A percentile compares a stretch with the other conserved stretches of the same genome.
These are phyloP conservation scores for Xylaria castorea DNA, from an alignment of 495 filamentous ascomycete genomes.

Conservation along the genomic window DNA sequence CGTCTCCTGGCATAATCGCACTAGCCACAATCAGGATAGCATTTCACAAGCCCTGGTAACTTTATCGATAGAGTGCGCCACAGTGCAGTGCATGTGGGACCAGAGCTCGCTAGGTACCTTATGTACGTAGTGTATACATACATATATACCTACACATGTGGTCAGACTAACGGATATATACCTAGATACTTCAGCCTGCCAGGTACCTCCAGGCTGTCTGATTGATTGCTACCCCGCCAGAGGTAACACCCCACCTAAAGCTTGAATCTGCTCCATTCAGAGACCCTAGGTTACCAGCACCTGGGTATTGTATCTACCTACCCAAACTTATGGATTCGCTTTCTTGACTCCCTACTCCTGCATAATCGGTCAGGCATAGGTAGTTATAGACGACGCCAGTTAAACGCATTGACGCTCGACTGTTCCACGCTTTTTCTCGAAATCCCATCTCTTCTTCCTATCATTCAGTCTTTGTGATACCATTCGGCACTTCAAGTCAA, in stretches of 20 bases:
- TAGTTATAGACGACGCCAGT: background rate
- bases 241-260: conserved; percentile 7
- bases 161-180: too few species aligned
- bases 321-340: conserved; percentile 1
- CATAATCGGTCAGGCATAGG: conserved; percentile 6
- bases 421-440: background rate
- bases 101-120: too few species aligned
- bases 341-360: conserved; percentile 22
- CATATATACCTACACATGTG: too few species aligned
- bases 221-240: conserved; percentile 18
- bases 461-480: background rate
- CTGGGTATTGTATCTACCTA: background rate
- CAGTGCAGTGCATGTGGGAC: background rate
- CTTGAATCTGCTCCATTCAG: conserved; percentile 8
- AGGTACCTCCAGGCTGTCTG: background rate
- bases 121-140: too few species aligned
- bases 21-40: conserved; percentile 8
- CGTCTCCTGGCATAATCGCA: background rate
- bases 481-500: background rate
- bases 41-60: background rate
- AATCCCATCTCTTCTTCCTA: background rate
- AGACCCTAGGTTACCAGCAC: background rate
- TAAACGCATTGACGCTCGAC: background rate
- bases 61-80: conserved; percentile 23
- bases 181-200: too few species aligned